These are phyloP conservation scores for Calvatia gigantea DNA, from an alignment of 768 basidiomycete species.

Conservation along the genomic window DNA sequence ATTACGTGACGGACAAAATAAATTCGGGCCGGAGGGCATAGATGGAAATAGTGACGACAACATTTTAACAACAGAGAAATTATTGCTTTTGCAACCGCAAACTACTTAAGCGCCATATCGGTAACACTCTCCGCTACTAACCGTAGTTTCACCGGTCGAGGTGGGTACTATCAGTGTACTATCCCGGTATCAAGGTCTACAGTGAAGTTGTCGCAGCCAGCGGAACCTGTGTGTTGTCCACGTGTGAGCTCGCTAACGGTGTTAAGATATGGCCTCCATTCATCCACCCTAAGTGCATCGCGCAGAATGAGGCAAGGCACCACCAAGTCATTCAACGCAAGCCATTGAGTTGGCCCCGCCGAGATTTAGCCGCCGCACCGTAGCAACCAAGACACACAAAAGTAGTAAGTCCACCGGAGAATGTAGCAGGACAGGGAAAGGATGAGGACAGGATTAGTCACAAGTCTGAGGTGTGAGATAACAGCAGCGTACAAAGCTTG, in stretches of 20 bases:
- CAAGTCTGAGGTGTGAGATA: not conserved
- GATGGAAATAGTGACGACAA: no score
- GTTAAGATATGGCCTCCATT: constrained; percentile 42
- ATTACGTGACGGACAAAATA: no score
- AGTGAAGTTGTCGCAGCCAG: no score
- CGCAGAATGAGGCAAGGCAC: not conserved
- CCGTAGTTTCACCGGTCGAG: no score
- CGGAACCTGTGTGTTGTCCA: constrained; percentile 3
- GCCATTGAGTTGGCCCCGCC: not conserved
- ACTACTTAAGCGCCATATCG: no score
- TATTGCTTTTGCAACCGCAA: no score
- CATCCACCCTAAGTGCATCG: constrained; percentile 31
- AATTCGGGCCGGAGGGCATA: no score
- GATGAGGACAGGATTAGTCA: not conserved
- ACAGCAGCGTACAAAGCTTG: not conserved
- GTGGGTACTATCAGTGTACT: no score
- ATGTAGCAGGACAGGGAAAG: not conserved
- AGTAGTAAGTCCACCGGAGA: not conserved
- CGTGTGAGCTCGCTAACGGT: constrained; percentile 38
- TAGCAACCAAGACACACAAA: not conserved
- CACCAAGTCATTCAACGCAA: not conserved
- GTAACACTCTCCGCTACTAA: no score
- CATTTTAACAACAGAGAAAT: no score
- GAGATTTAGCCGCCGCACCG: not conserved
- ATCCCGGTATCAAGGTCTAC: no score